A percentile compares a stretch with the other conserved stretches of the same genome.
Conservation (phyloP, 2,329 filamentous ascomycete species). For the Leptographium lundbergii region DNA sequence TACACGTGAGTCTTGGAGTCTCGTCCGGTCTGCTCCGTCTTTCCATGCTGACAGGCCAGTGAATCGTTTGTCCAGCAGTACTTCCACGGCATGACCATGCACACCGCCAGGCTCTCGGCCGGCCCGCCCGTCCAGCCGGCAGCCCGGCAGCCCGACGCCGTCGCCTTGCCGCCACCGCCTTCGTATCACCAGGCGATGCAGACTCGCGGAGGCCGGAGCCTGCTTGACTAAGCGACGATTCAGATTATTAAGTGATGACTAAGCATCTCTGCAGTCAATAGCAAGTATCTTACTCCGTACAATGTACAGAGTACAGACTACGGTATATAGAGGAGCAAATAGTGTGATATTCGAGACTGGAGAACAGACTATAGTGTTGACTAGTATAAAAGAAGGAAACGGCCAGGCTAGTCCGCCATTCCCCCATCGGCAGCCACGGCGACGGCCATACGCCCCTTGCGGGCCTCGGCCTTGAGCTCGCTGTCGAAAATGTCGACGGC, state of each 20-base stretch:
- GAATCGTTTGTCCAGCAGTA: slow-evolving; percentile 71
- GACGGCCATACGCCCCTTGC: slow-evolving; percentile 17
- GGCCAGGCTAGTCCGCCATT: neutral
- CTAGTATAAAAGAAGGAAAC: too few relatives aligned
- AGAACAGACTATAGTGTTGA: too few relatives aligned
- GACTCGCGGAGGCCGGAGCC: neutral
- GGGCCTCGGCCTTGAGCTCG: slow-evolving; percentile 39
- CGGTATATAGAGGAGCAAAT: too few relatives aligned
- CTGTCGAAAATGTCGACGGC: slow-evolving; percentile 65
- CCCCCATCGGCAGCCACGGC: neutral
- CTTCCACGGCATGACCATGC: slow-evolving; percentile 55
- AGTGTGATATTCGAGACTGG: too few relatives aligned
- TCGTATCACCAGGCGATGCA: slow-evolving; percentile 10
- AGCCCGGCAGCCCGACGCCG: neutral
- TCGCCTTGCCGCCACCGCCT: slow-evolving; percentile 1
- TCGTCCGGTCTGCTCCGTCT: neutral
- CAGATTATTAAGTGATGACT: neutral
- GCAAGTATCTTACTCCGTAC: too few relatives aligned
- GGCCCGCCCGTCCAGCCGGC: neutral
- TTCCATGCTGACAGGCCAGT: slow-evolving; percentile 21
- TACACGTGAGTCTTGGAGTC: slow-evolving; percentile 62
- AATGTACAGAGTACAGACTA: too few relatives aligned
- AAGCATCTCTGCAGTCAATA: neutral
- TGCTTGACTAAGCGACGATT: slow-evolving; percentile 6
- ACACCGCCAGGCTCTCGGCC: slow-evolving; percentile 24